Base-by-base conservation (phyloP, 1,284 basidiomycete genomes). In the Schizophyllum amplum region DNA sequence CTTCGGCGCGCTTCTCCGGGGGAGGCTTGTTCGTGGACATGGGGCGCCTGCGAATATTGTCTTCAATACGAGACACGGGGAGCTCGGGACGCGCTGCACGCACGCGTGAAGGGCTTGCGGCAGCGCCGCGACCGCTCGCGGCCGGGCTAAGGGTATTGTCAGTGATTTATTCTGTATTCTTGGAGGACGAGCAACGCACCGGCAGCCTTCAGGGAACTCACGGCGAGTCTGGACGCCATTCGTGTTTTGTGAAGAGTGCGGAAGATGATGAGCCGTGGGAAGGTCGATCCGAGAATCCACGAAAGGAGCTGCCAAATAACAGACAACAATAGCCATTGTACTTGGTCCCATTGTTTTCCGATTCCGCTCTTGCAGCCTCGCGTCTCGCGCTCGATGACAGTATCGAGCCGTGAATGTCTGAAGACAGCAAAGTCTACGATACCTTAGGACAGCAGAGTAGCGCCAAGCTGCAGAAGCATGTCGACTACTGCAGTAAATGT, bases 1-100 rank as follows among this genome's bases (percentile, higher is more conserved):
- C 86, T 54, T 88, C 84, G 55, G 96, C 97, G 68, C 91, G 90
- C 73, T 96, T 84, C 57, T 89, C 84, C 56, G 96, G 94, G n/a
- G 87, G 85, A 25, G 76, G 77, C 25, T 79, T 81, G 64, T 76
- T 79, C 47, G 84, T 79, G 21, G 79, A 74, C 80, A 89, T 82
- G 24, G 82, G 72, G 58, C 86, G 86, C 64, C 87, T 89, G 55
- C 25, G 52, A 17, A 58, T 25, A 48, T 46, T 57, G 23, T 57
- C 56, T 49, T 58, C 55, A 53, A 47, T 55, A 20, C 47, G 49
- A 47, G 52, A 56, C 55, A 55, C 21, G 51, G n/a, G 52, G 46
- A 15, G 50, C 21, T 17, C 25, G 47, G 52, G 13, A 6, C 3
- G 11, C 46, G 53, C 27, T 56, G 59, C 46, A 81, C 84, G 68